Base-by-base conservation (phyloP, 2,329 filamentous ascomycete species). In the Penicillium hordei region DNA sequence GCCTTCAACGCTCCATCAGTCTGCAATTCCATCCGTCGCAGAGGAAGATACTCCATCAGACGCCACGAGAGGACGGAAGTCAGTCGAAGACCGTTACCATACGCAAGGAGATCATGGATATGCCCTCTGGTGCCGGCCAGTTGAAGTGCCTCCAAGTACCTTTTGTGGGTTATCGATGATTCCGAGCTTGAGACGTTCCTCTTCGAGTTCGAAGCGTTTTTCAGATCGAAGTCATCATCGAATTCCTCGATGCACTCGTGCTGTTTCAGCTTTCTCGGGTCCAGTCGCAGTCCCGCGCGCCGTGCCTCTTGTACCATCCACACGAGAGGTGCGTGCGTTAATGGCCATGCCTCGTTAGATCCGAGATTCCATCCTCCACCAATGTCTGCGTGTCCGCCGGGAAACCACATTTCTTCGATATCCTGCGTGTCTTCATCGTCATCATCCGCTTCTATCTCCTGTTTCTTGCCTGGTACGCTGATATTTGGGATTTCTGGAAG, bases 31-130 rank as follows among this genome's bases (percentile, higher is more conserved):
- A 92, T 90, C 34, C 89, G 79, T 1, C 87, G 81, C 73, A 92
- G 90, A 0, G 89, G 89, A 19, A 91, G 76, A 66, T 87, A 90
- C 67, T 92, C 89, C 88, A 91, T 88, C 17, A 89, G 67, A 46
- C 85, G 87, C 89, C 89, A 91, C 1, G 79, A 81, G 0, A 86
- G 62, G 1, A 89, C 86, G 0, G 83, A 80, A 4, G 75, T 56
- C 33, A 62, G 65, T 0, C 77, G 68, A 1, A 87, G 76, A 0
- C 88, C 88, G 10, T 83, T 81, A 6, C 79, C 78, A 63, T 83
- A 88, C 29, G 80, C 76, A 0, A 91, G 81, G 1, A 86, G 88
- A 69, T 91, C 89, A 70, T 91, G 88, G 33, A 90, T 83, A 39
- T 70, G 69, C 25, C 80, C 76, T 48, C 43, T 39, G 10, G 50